Conservation (phyloP, 2,329 filamentous ascomycete species). For the Colletotrichum sp. region DNA sequence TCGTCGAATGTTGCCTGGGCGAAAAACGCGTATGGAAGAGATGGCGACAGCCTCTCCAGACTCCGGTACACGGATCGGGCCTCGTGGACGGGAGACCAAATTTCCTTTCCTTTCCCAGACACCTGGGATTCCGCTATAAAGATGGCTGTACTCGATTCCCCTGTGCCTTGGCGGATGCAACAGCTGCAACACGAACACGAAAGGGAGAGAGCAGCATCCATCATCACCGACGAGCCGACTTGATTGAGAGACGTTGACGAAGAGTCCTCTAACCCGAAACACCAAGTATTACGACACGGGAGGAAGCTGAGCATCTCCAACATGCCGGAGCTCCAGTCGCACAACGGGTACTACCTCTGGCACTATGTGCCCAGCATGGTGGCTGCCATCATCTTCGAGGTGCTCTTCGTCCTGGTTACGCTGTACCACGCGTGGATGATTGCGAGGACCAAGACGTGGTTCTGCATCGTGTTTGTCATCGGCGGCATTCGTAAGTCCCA, state of each 20-base stretch:
- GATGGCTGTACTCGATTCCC: background rate
- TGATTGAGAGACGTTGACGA: background rate
- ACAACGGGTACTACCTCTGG: slow-evolving; percentile 39
- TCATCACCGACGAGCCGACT: background rate
- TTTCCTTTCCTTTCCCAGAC: background rate
- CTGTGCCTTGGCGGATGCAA: background rate
- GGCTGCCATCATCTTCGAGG: slow-evolving; percentile 46
- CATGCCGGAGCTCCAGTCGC: slow-evolving; percentile 36
- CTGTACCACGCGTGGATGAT: slow-evolving; percentile 46
- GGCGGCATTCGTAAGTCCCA: slow-evolving; percentile 51
- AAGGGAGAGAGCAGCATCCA: background rate
- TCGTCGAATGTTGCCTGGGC: background rate
- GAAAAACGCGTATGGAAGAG: slow-evolving; percentile 2
- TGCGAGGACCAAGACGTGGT: slow-evolving; percentile 50
- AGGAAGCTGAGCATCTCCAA: background rate
- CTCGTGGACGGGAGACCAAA: background rate
- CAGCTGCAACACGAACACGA: background rate
- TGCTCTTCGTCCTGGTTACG: slow-evolving; percentile 46
- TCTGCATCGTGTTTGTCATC: slow-evolving; percentile 53
- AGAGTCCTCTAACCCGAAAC: background rate
- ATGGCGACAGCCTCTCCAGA: background rate
- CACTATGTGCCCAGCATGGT: slow-evolving; percentile 44
- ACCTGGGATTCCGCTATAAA: background rate
- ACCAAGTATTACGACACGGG: background rate
- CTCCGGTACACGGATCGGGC: background rate